Percentiles rank a stretch among this genome's conserved stretches.
These are phyloP conservation scores for Fusarium oxysporum DNA, from an alignment of 2,329 filamentous ascomycete species.

Conservation along the genomic window DNA sequence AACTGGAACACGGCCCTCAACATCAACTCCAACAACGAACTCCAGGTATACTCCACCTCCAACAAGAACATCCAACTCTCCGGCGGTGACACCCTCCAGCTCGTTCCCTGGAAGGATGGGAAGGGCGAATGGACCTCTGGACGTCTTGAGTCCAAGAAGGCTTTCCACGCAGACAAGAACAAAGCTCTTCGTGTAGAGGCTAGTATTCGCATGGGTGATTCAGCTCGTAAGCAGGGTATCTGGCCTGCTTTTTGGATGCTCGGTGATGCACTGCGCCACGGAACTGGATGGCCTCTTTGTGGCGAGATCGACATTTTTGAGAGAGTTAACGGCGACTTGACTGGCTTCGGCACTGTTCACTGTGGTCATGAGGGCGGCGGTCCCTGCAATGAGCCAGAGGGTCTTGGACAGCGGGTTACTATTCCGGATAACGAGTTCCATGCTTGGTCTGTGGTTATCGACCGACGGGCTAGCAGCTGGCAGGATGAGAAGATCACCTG, in stretches of 20 bases:
- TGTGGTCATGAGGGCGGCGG: constrained; percentile 58
- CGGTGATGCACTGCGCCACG: constrained; percentile 59
- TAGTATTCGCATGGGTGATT: constrained; percentile 57
- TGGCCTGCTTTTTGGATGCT: constrained; percentile 68
- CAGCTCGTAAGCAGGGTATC: constrained; percentile 58
- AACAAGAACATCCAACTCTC: constrained; percentile 62
- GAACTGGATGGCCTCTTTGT: constrained; percentile 60
- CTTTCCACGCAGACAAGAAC: constrained; percentile 57
- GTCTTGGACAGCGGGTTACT: constrained; percentile 50
- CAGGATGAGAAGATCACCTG: constrained; percentile 61
- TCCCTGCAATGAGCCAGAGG: constrained; percentile 60
- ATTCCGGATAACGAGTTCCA: constrained; percentile 63
- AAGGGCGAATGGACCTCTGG: constrained; percentile 61
- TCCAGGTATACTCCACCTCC: constrained; percentile 59
- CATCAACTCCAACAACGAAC: constrained; percentile 62
- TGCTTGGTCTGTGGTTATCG: constrained; percentile 60
- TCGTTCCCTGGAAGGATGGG: constrained; percentile 58
- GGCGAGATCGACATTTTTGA: constrained; percentile 65
- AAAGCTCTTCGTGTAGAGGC: constrained; percentile 58
- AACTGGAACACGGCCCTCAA: constrained; percentile 60
- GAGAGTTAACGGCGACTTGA: constrained; percentile 59
- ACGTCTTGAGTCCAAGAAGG: constrained; percentile 60
- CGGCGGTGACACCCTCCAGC: constrained; percentile 63
- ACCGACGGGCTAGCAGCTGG: constrained; percentile 59
- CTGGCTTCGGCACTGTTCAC: constrained; percentile 61